Evolutionary conservation across 2,329 filamentous ascomycete species (phyloP), one percentile per base, ranked within the genome.

Genomic region (Cercospora brassicicola): DNA sequence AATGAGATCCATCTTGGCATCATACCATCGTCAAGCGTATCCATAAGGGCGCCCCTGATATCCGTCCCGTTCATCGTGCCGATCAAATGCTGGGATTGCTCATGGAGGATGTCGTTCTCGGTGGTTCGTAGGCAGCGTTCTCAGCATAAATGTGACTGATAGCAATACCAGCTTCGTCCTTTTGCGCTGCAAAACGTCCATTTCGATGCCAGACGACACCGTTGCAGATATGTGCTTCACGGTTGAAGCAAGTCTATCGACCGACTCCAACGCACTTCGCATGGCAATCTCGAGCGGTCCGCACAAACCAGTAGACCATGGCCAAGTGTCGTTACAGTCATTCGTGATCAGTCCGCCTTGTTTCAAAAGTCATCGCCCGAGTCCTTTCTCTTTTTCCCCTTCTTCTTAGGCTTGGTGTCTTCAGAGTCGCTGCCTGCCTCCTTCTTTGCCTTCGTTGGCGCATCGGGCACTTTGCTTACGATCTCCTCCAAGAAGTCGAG

Each of bases 401-500:
- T 71, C 67, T 65, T 69, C 72, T 72, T 72, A 2, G 71, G 67
- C 66, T 72, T 71, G 28, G 66, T 62, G 23, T 76, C 75, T 20
- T 76, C 72, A 55, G 71, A 74, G 39, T 75, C 77, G 63, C 74
- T 77, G 9, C 69, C 73, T n/a, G 66, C 65, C 68, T 78, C 75
- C 68, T 78, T 77, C 67, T 76, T 75, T 10, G 73, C 86, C 82
- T 73, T 83, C 71, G 68, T 81, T 74, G 87, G 84, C 67, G 86
- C 85, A 73, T 92, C 90, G 2, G 88, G 91, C 0, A 97, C 90
- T 78, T 94, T 94, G 74, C 89, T 86, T 62, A 97, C 94, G 74
- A 97, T 97, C 62, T 98, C 94, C 68, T 88, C 86, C 69, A 99
- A 82, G 75, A 98, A 99, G 81, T 99, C 95, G 82, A 96, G 94